Evolutionary conservation across 2,329 filamentous ascomycete genomes (phyloP), one percentile per base, ranked within the genome.

Genomic region (Calonectria pteridis): DNA sequence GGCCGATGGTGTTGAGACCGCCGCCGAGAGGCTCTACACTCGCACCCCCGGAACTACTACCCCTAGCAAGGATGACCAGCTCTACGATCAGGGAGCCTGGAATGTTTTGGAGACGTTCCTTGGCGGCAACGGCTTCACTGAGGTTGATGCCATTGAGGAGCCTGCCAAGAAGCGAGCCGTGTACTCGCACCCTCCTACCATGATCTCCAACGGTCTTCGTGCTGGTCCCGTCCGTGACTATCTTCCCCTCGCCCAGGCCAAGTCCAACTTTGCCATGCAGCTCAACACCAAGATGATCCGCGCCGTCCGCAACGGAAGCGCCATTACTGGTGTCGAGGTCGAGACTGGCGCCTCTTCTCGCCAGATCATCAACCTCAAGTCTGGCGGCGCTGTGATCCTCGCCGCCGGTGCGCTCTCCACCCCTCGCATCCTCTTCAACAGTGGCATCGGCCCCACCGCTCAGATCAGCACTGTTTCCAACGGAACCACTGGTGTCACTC

Each of bases 221-320:
- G 91, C 91, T 55, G 93, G 94, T 1, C 93, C 93, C 16, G 86
- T 95, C 81, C 91, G 91, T 11, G 94, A 93, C 0, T 95, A 95
- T 79, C 89, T 95, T 1, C 91, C 92, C 6, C 87, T 88, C 23
- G 92, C 92, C 1, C 86, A 87, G 62, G 85, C 85, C 51, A 88
- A 91, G 73, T 83, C 86, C 49, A 94, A 94, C 84, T 95, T 95
- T 84, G 88, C 90, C 67, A 85, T 95, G 62, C 91, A 91, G 87
- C 89, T 89, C 26, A 91, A 92, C 80, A 93, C 92, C 4, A 88
- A 90, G 55, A 93, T 94, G n/a, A 89, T 89, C 76, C 89, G 93
- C 33, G 88, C 94, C n/a, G 84, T 94, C 26, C 91, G 93, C 16
- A 87, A 86, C 20, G 91, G 90, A 3, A 89, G 91, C 53, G 88